A percentile compares a stretch with the other conserved stretches of the same genome.
phyloP scores from a whole-genome alignment of 2,329 filamentous ascomycete species.

The Cladosporium phlei region DNA sequence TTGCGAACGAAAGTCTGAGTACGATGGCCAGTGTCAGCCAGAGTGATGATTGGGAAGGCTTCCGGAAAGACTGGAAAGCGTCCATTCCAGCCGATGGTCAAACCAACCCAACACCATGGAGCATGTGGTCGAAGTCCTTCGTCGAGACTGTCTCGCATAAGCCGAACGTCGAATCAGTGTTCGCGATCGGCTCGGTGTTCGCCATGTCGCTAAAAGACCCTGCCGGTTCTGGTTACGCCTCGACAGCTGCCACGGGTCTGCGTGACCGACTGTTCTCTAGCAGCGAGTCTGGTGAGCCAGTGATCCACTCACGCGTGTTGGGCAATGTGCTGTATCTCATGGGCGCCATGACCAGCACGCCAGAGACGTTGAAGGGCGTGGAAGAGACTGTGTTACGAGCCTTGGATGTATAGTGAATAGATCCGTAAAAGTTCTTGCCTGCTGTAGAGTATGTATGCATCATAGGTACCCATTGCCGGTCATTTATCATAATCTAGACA shows the following conservation, averaged over 20 bases:
- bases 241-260: conserved; percentile 50
- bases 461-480: not conserved
- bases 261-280: conserved; percentile 46
- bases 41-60: conserved; percentile 53
- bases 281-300: conserved; percentile 33
- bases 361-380: conserved; percentile 38
- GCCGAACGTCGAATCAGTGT: conserved; percentile 57
- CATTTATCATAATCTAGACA: not conserved
- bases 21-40: conserved; percentile 57
- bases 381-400: conserved; percentile 38
- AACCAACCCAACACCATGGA: conserved; percentile 48
- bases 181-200: conserved; percentile 70
- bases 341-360: conserved; percentile 49
- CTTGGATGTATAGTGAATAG: conserved; percentile 12
- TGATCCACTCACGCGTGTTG: conserved; percentile 55
- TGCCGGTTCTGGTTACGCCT: conserved; percentile 51
- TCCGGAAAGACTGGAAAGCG: conserved; percentile 46
- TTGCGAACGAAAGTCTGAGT: conserved; percentile 63
- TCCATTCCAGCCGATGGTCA: conserved; percentile 13
- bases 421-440: not conserved
- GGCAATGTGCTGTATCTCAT: conserved; percentile 60
- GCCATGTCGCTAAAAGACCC: conserved; percentile 56
- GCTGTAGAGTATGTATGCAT: not conserved
- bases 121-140: conserved; percentile 63
- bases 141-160: conserved; percentile 56